Conservation (phyloP, 768 basidiomycete species). For the Macrolepiota albuminosa region DNA sequence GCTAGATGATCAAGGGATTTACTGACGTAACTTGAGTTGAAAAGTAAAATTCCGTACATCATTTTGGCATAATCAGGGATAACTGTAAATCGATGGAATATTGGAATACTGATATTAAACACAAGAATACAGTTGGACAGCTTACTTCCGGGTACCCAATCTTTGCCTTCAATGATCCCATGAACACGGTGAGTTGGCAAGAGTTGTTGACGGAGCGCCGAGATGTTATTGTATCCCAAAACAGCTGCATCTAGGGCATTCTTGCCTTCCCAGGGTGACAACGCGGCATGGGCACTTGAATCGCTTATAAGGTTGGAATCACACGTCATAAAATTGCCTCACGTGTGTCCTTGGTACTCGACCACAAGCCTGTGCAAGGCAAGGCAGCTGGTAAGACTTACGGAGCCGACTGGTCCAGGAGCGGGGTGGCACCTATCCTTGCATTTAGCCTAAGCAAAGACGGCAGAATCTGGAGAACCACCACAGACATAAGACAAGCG, state of each 20-base stretch:
- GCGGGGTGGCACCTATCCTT: conserved; percentile 74
- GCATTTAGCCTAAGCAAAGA: neutral
- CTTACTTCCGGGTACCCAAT: conserved; percentile 73
- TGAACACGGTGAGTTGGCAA: conserved; percentile 75
- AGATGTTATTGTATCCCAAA: conserved; percentile 74
- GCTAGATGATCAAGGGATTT: conserved; percentile 22
- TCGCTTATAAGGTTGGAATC: neutral
- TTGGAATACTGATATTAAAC: neutral
- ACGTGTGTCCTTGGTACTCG: conserved; percentile 76
- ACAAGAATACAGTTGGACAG: neutral
- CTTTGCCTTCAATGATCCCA: conserved; percentile 69
- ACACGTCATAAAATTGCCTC: conserved; percentile 9
- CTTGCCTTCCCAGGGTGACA: conserved; percentile 81
- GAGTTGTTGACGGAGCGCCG: conserved; percentile 78
- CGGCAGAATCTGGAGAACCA: neutral
- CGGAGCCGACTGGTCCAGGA: conserved; percentile 66
- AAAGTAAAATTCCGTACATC: conserved; percentile 35
- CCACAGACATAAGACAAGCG: conserved; percentile 64
- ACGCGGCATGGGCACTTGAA: conserved; percentile 66
- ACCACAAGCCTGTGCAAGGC: conserved; percentile 57
- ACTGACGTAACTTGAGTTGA: neutral
- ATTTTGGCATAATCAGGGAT: conserved; percentile 81
- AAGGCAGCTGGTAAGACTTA: conserved; percentile 60
- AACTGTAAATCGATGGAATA: conserved; percentile 36
- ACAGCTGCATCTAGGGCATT: conserved; percentile 89